These are phyloP conservation scores for Paraphaeosphaeria minitans DNA, from an alignment of 2,329 filamentous ascomycete genomes.

Conservation along the genomic window DNA sequence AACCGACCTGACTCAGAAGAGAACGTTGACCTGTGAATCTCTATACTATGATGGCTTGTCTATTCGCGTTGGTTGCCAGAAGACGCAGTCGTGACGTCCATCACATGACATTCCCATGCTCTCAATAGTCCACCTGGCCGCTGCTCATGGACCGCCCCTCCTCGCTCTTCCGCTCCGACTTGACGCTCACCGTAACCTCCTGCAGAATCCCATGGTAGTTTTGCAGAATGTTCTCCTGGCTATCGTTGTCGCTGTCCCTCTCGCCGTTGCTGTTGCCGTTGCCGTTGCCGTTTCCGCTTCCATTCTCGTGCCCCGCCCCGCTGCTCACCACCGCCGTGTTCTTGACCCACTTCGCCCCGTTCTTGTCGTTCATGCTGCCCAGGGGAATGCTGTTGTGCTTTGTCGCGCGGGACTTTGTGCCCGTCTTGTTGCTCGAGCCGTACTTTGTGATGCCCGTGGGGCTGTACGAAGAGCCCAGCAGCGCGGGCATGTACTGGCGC, in stretches of 20 bases:
- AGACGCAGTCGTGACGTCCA: not conserved
- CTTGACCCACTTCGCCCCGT: not conserved
- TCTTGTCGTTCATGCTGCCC: slow-evolving; percentile 1
- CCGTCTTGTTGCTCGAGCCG: not conserved
- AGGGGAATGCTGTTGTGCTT: not conserved
- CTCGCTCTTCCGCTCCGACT: not conserved
- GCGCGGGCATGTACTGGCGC: not conserved
- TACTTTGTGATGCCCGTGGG: not conserved
- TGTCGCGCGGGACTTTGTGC: not conserved
- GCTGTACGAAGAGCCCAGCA: slow-evolving; percentile 1
- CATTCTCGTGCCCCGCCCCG: not conserved
- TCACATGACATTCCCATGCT: not conserved
- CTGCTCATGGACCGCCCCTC: not conserved
- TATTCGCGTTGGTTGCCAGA: too few species aligned
- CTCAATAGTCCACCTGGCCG: not conserved
- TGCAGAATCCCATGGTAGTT: slow-evolving; percentile 3
- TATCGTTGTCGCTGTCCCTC: not conserved
- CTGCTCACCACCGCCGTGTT: not conserved
- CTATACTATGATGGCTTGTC: not conserved
- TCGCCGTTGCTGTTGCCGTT: not conserved
- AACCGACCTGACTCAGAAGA: not conserved
- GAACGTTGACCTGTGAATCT: not conserved
- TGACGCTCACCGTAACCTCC: not conserved
- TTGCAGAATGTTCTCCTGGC: slow-evolving; percentile 2
- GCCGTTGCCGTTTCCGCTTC: too few species aligned